Evolutionary conservation across 2,329 filamentous ascomycete genomes (phyloP).

Genomic region (Stachybotrys chlorohalonatus): DNA sequence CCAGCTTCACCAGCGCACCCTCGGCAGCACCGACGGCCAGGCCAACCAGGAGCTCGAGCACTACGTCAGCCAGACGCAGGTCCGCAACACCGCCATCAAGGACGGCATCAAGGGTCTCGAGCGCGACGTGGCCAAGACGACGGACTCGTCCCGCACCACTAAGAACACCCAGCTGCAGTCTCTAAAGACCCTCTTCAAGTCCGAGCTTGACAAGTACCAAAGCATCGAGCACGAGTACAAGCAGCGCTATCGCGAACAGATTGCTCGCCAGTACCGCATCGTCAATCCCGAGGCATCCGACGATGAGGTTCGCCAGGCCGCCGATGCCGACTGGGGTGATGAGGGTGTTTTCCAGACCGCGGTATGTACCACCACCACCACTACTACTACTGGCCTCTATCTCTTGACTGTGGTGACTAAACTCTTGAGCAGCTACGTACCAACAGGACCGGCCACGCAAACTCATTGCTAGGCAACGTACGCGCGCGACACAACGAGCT

Average conservation of each 20-base stretch:
- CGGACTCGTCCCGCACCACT: constrained; percentile 48
- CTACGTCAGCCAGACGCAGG: constrained; percentile 60
- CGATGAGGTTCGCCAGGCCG: constrained; percentile 59
- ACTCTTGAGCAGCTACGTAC: constrained; percentile 51
- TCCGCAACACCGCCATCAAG: constrained; percentile 66
- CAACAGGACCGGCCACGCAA: constrained; percentile 66
- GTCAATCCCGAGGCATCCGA: constrained; percentile 75
- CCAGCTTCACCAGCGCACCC: constrained; percentile 61
- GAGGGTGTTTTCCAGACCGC: constrained; percentile 78
- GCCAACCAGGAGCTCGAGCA: constrained; percentile 53
- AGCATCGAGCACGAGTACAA: constrained; percentile 63
- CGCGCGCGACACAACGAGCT: constrained; percentile 78
- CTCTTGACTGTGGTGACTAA: not conserved
- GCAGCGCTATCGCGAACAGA: constrained; percentile 65
- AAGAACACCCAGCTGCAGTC: constrained; percentile 63
- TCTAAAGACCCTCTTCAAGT: constrained; percentile 64
- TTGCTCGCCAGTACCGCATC: constrained; percentile 71
- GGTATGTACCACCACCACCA: constrained; percentile 39
- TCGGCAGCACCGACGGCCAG: constrained; percentile 53
- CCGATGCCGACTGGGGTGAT: constrained; percentile 63
- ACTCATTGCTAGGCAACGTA: constrained; percentile 66
- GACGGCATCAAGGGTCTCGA: constrained; percentile 72
- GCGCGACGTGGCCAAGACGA: constrained; percentile 56
- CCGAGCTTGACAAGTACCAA: constrained; percentile 61
- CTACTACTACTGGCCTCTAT: not conserved